Conservation (phyloP, 441 rosid species). For the Gossypium schwendimanii region DNA sequence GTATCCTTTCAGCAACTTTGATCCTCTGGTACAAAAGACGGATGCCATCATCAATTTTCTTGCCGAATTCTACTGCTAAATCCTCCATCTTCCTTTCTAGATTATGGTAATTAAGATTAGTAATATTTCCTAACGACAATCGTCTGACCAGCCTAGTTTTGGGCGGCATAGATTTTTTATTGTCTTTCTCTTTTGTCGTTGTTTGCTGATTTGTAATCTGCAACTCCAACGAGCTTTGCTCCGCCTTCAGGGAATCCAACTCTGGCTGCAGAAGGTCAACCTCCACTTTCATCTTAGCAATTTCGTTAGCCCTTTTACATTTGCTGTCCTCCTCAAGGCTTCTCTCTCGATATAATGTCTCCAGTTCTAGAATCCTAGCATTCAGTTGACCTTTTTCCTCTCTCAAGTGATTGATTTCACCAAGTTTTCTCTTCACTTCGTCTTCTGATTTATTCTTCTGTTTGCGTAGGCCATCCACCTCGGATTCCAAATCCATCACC, state of each 20-base stretch:
- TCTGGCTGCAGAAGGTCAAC: slow-evolving; percentile 25
- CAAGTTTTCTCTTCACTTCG: slow-evolving; percentile 15
- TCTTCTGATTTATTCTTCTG: slow-evolving; percentile 28
- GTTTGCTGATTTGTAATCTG: slow-evolving; percentile 32
- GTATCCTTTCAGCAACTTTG: slow-evolving; percentile 63
- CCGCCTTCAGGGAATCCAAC: slow-evolving; percentile 28
- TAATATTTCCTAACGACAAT: slow-evolving; percentile 27
- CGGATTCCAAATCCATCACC: slow-evolving; percentile 22
- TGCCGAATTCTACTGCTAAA: slow-evolving; percentile 49
- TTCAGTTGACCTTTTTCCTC: slow-evolving; percentile 36
- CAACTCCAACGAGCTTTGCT: slow-evolving; percentile 23
- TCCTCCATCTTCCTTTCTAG: slow-evolving; percentile 65
- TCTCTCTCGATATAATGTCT: slow-evolving; percentile 14
- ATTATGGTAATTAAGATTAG: slow-evolving; percentile 23
- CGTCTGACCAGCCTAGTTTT: slow-evolving; percentile 25
- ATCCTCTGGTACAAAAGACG: slow-evolving; percentile 54
- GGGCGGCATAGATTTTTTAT: slow-evolving; percentile 28
- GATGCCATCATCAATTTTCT: slow-evolving; percentile 58
- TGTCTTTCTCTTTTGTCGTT: slow-evolving; percentile 36
- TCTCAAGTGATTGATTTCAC: slow-evolving; percentile 26
- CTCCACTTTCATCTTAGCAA: slow-evolving; percentile 22
- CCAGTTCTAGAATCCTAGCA: slow-evolving; percentile 31
- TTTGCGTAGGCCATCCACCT: slow-evolving; percentile 19
- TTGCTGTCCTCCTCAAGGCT: slow-evolving; percentile 17
- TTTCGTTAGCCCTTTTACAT: slow-evolving; percentile 13